phyloP scores from a whole-genome alignment of 805 yeast species.

The Lachancea cidri region DNA sequence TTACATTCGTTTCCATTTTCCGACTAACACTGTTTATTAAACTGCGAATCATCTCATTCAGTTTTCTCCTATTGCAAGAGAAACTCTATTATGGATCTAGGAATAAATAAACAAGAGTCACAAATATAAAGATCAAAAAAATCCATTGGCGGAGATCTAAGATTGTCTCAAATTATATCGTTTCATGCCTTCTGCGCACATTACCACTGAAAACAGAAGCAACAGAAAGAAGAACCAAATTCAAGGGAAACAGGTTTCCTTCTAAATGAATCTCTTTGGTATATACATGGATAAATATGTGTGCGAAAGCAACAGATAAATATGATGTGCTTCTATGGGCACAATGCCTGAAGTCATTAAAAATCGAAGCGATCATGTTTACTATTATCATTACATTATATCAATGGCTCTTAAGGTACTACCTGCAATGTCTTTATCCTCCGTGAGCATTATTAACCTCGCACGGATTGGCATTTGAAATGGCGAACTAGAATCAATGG shows the following conservation, averaged over 20 bases:
- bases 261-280: constrained; percentile 3
- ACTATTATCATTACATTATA: not conserved
- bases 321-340: not conserved
- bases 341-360: not conserved
- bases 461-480: no score
- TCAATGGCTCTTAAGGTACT: constrained; percentile 1
- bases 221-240: not conserved
- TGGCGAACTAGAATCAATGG: no score
- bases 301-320: not conserved
- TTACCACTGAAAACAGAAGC: not conserved
- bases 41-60: not conserved
- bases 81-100: not conserved
- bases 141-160: not conserved
- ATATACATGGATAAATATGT: not conserved
- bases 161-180: not conserved
- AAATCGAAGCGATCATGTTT: no score
- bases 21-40: constrained; percentile 1
- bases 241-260: constrained; percentile 5
- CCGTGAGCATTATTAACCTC: not conserved
- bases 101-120: not conserved
- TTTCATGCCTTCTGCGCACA: not conserved
- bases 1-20: constrained; percentile 3
- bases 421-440: constrained; percentile 5
- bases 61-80: not conserved
- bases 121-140: not conserved